phyloP scores from a whole-genome alignment of 305 asterid genomes.

The Fraxinus nigra region DNA sequence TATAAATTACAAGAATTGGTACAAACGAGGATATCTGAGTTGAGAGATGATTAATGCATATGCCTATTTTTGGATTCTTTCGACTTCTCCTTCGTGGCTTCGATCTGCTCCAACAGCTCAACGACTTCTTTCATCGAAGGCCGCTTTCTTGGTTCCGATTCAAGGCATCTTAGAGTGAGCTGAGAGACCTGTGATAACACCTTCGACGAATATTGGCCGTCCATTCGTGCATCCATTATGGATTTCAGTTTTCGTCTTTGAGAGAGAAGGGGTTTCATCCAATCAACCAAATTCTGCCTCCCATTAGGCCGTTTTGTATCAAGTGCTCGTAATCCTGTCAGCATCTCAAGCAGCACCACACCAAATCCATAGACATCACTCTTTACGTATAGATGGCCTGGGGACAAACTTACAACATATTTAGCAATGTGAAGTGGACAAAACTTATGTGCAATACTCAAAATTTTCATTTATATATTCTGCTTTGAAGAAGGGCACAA shows the following conservation, averaged over 20 bases:
- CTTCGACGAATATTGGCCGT: conserved; percentile 52
- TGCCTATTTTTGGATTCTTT: conserved; percentile 25
- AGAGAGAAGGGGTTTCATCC: conserved; percentile 46
- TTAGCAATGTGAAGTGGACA: background rate
- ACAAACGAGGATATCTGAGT: background rate
- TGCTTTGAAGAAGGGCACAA: background rate
- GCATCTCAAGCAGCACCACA: conserved; percentile 66
- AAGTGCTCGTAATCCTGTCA: conserved; percentile 61
- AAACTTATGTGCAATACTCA: background rate
- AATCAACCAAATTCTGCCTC: conserved; percentile 49
- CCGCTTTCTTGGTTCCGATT: conserved; percentile 44
- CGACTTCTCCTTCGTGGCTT: conserved; percentile 37
- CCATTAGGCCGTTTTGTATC: conserved; percentile 41
- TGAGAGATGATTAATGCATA: background rate
- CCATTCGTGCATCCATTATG: conserved; percentile 47
- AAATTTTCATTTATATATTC: background rate
- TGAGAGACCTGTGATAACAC: conserved; percentile 44
- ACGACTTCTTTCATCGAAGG: conserved; percentile 64
- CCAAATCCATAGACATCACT: conserved; percentile 72
- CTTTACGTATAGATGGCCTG: conserved; percentile 66
- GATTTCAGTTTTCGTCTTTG: conserved; percentile 36
- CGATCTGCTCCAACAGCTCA: conserved; percentile 47
- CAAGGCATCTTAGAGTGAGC: conserved; percentile 54
- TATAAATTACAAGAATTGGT: background rate
- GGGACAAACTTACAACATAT: background rate